These are phyloP conservation scores for Ottelia alismoides DNA, from an alignment of 106 monocot genomes.

Conservation along the genomic window DNA sequence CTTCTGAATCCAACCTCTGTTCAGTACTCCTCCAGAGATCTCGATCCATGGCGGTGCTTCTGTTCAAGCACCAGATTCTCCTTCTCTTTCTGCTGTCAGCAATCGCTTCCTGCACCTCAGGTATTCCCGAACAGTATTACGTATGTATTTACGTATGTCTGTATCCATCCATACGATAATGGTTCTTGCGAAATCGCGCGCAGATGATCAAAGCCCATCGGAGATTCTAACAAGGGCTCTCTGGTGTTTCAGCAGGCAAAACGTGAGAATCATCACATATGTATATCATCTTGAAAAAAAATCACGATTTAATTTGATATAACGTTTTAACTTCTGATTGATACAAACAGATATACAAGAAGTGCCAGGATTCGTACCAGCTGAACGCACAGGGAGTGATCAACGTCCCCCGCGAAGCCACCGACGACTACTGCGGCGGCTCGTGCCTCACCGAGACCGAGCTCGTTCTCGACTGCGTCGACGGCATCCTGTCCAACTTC, in stretches of 20 bases:
- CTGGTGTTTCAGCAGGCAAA: conserved; percentile 43
- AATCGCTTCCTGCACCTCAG: too few species aligned
- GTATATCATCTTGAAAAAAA: neutral
- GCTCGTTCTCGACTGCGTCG: conserved; percentile 65
- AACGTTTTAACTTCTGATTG: neutral
- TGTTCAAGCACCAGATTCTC: too few species aligned
- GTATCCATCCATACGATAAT: too few species aligned
- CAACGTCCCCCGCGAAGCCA: conserved; percentile 24
- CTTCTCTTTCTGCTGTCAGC: too few species aligned
- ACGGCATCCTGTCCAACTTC: conserved; percentile 43
- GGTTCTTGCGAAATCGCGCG: neutral
- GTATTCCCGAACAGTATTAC: too few species aligned
- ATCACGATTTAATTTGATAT: neutral
- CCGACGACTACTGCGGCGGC: conserved; percentile 65
- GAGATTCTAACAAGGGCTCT: conserved; percentile 43
- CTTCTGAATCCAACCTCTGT: too few species aligned
- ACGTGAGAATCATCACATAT: conserved; percentile 20
- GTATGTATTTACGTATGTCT: too few species aligned
- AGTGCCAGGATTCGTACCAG: conserved; percentile 53
- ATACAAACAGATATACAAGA: conserved; percentile 35
- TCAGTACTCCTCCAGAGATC: too few species aligned
- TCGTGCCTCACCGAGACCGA: conserved; percentile 72
- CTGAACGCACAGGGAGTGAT: conserved; percentile 37
- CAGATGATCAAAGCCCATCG: conserved; percentile 26
- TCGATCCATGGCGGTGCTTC: too few species aligned